Percentiles rank a stretch among this genome's conserved stretches.
Evolutionary conservation across 2,329 filamentous ascomycete genomes (phyloP).

Genomic region (Colletotrichum sp.): DNA sequence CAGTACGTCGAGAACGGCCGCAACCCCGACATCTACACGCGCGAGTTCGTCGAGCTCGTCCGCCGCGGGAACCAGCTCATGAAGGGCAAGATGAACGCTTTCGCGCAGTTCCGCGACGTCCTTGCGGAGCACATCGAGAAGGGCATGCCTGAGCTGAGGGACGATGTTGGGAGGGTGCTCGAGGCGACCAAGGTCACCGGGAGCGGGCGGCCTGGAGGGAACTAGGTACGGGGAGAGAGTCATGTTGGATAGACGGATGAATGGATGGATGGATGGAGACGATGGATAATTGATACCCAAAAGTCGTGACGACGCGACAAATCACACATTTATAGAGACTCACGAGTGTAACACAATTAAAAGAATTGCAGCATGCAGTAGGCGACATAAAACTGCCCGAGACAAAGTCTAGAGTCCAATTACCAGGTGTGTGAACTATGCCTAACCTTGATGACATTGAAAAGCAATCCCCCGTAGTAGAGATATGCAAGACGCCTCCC

Average conservation of each 20-base stretch:
- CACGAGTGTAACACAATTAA: neutral
- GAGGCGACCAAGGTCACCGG: conserved; percentile 40
- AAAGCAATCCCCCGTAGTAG: neutral
- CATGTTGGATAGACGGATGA: neutral
- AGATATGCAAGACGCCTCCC: conserved; percentile 12
- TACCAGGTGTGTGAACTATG: neutral
- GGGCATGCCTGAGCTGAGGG: conserved; percentile 64
- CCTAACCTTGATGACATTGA: neutral
- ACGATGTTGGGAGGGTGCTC: conserved; percentile 57
- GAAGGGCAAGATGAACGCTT: conserved; percentile 68
- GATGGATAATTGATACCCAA: neutral
- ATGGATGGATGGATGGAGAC: neutral
- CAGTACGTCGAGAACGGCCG: conserved; percentile 74
- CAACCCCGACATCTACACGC: conserved; percentile 77
- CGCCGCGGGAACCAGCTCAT: conserved; percentile 70
- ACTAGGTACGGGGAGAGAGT: neutral
- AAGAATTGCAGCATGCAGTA: neutral
- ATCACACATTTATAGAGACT: neutral
- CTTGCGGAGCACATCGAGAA: conserved; percentile 62
- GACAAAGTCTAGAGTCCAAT: neutral
- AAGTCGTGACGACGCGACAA: neutral
- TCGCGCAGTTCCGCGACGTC: conserved; percentile 64
- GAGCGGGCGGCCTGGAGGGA: neutral
- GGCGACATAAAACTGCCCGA: neutral
- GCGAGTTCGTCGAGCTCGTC: conserved; percentile 75